Conservation (phyloP, 75 land plant genomes). For the Ceratopteris richardii region DNA sequence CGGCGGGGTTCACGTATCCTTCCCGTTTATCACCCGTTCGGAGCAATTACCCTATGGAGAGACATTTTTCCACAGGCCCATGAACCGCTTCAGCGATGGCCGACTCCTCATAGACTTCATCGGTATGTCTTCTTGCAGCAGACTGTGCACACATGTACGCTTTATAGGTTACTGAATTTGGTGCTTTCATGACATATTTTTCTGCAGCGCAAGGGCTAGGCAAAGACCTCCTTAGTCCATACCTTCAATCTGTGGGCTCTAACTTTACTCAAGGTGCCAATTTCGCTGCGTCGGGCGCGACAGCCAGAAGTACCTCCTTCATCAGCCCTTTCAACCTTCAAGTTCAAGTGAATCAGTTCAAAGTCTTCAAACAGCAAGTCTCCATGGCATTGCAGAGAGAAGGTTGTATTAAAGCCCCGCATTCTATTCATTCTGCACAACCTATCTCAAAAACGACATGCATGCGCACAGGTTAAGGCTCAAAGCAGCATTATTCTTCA, state of each 20-base stretch:
- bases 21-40: constrained; percentile 5
- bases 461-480: too few species aligned
- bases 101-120: constrained; percentile 15
- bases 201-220: constrained; percentile 39
- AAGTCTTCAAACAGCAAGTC: constrained; percentile 22
- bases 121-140: constrained; percentile 28
- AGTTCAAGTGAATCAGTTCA: constrained; percentile 19
- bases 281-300: constrained; percentile 69
- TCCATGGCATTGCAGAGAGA: not conserved
- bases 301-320: constrained; percentile 7
- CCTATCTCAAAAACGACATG: too few species aligned
- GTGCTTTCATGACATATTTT: too few species aligned
- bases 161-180: too few species aligned
- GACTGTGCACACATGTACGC: too few species aligned
- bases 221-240: constrained; percentile 33
- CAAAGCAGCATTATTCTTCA: too few species aligned
- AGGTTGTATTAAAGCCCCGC: too few species aligned
- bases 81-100: constrained; percentile 16
- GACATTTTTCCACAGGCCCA: constrained; percentile 14
- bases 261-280: constrained; percentile 74
- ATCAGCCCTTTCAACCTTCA: constrained; percentile 22
- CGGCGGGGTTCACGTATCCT: constrained; percentile 19
- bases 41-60: constrained; percentile 18
- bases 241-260: constrained; percentile 43
- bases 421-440: not conserved